Conservation (phyloP, 2,329 filamentous ascomycete genomes). For the Amphichorda felina region DNA sequence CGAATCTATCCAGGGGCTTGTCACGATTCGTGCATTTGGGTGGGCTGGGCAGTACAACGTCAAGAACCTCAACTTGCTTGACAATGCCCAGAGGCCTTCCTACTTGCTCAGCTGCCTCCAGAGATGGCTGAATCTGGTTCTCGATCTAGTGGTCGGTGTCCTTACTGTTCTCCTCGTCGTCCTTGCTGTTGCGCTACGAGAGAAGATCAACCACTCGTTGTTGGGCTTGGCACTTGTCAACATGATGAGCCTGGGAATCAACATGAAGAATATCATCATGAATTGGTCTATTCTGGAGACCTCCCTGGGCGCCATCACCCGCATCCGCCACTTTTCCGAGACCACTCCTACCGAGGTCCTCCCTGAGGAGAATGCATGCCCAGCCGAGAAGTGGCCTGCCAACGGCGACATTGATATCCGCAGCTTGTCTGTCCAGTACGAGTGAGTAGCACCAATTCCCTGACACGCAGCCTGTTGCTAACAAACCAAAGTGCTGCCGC, state of each 20-base stretch:
- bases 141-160: conserved; percentile 33
- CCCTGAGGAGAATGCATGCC: conserved; percentile 16
- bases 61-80: conserved; percentile 12
- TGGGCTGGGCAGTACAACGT: conserved; percentile 21
- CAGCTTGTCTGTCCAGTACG: conserved; percentile 27
- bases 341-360: conserved; percentile 4
- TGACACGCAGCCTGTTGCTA: no score
- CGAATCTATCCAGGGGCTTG: conserved; percentile 32
- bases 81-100: conserved; percentile 33
- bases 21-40: conserved; percentile 36
- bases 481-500: conserved; percentile 33
- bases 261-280: conserved; percentile 12
- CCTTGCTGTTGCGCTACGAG: conserved; percentile 23
- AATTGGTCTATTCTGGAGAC: conserved; percentile 21
- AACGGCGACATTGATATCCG: conserved; percentile 73
- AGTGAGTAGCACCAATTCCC: conserved; percentile 25
- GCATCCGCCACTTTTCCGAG: conserved; percentile 12
- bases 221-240: conserved; percentile 16
- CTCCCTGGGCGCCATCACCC: conserved; percentile 11
- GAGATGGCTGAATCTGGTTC: conserved; percentile 33
- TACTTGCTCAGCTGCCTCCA: conserved; percentile 37
- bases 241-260: conserved; percentile 12
- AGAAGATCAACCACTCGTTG: conserved; percentile 13
- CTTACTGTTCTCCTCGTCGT: conserved; percentile 32
- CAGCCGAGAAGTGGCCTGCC: conserved; percentile 75